Evolutionary conservation across 179 eudicot genomes (phyloP).

Genomic region (Spinacia oleracea): DNA sequence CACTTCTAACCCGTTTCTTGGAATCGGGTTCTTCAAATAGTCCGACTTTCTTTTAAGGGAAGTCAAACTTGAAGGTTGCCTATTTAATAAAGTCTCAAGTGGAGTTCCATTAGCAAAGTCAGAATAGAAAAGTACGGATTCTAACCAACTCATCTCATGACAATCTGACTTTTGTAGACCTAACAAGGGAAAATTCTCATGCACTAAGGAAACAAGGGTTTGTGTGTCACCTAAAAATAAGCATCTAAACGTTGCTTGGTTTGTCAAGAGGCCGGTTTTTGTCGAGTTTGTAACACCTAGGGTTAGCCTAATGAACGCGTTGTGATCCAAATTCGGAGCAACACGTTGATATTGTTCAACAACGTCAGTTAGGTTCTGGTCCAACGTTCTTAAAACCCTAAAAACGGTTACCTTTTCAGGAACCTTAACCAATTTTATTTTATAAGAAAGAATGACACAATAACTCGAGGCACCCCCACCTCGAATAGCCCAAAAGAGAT

Average conservation of each 20-base stretch:
- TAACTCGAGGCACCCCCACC: constrained; percentile 46
- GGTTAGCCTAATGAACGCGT: constrained; percentile 34
- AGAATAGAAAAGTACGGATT: constrained; percentile 33
- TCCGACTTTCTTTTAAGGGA: constrained; percentile 42
- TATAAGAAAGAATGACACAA: constrained; percentile 36
- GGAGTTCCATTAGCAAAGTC: constrained; percentile 26
- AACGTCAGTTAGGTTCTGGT: constrained; percentile 30
- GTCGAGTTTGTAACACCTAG: constrained; percentile 23
- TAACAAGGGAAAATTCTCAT: constrained; percentile 28
- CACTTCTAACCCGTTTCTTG: constrained; percentile 30
- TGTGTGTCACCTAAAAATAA: constrained; percentile 33
- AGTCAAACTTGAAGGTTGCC: constrained; percentile 10
- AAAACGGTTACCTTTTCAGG: constrained; percentile 40
- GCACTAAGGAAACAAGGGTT: constrained; percentile 23
- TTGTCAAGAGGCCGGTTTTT: not conserved
- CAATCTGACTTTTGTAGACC: constrained; percentile 26
- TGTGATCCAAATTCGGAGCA: constrained; percentile 24
- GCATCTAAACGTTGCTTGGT: constrained; percentile 29
- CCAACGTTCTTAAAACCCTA: constrained; percentile 26
- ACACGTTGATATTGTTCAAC: constrained; percentile 35
- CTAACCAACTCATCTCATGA: constrained; percentile 35
- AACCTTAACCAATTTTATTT: constrained; percentile 37
- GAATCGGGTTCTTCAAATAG: constrained; percentile 35
- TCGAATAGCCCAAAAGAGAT: constrained; percentile 42
- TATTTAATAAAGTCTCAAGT: constrained; percentile 17